Evolutionary conservation across 2,329 filamentous ascomycete species (phyloP).

Genomic region (Cladophialophora psammophila): DNA sequence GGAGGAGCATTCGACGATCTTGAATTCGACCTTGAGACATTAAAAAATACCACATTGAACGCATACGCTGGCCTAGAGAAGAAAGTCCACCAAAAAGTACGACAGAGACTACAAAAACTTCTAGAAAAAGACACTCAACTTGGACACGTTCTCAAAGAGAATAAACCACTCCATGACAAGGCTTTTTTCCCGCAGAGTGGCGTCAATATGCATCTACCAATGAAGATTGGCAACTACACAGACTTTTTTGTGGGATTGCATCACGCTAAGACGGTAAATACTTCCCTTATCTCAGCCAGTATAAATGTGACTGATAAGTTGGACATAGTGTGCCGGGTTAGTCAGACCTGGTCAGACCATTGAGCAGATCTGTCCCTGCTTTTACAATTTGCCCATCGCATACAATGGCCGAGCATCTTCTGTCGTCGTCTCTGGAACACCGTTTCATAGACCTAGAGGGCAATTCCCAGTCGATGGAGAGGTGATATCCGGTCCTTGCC

Average conservation of each 20-base stretch:
- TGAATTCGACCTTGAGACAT: background rate
- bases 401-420: conserved; percentile 63
- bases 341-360: conserved; percentile 69
- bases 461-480: conserved; percentile 17
- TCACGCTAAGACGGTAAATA: conserved; percentile 59
- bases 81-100: conserved; percentile 48
- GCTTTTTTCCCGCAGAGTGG: conserved; percentile 45
- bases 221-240: conserved; percentile 63
- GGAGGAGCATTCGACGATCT: conserved; percentile 10
- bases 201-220: conserved; percentile 61
- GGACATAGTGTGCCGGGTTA: conserved; percentile 68
- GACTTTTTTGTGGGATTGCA: conserved; percentile 64
- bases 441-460: conserved; percentile 26
- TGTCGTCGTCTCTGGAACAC: conserved; percentile 74
- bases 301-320: background rate
- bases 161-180: background rate
- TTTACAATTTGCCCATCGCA: conserved; percentile 23
- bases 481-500: conserved; percentile 63
- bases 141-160: conserved; percentile 12
- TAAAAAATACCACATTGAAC: conserved; percentile 51
- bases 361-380: conserved; percentile 18
- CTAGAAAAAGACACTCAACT: conserved; percentile 13
- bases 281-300: background rate
- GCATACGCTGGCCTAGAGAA: conserved; percentile 57
- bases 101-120: conserved; percentile 47